Evolutionary conservation across 345 rosid species (phyloP), one percentile per base, ranked within the genome.

Genomic region (Eucalyptus guilfoylei): DNA sequence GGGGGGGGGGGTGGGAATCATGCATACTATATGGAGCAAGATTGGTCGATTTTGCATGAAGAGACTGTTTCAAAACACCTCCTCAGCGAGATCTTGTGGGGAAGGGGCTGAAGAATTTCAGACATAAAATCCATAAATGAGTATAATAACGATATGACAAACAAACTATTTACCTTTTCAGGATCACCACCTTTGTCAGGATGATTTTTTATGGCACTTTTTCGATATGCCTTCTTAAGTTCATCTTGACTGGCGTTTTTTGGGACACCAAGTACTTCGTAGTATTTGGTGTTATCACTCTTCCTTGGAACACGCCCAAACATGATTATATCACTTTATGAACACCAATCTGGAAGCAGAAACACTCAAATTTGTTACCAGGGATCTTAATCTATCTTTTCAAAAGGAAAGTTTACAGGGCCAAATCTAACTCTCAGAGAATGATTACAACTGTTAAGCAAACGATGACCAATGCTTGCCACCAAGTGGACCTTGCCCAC

Each of bases 171-270:
- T 87, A 94, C 95, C 95, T 95, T 93, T 89, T 95, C 96, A 37
- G 94, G 93, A 80, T 95, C 95, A 88, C 96, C 96, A 88, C 95
- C 95, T 90, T 94, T 95, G 89, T 95, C 96, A 9, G 95, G 96
- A 92, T 95, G 96, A 88, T 95, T 95, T 91, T 93, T 93, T 54
- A 95, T 93, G 50, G 96, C 94, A 88, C 95, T 90, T 90, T 94
- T 95, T 88, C 76, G 92, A 72, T 95, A 95, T 42, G 96, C 95
- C 92, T 94, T 95, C 93, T 94, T 94, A 88, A 95, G 87, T 52
- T 95, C 95, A 92, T 94, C 96, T 80, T 89, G 93, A 83, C 83
- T 91, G 13, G 95, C 93, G 87, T 80, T 91, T 81, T 88, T 94
- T 17, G 95, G 47, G 83, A 95, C 93, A 67, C 95, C 95, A 87